phyloP scores from a whole-genome alignment of 1,139 yeast genomes.

The Magnusiomyces sp. region DNA sequence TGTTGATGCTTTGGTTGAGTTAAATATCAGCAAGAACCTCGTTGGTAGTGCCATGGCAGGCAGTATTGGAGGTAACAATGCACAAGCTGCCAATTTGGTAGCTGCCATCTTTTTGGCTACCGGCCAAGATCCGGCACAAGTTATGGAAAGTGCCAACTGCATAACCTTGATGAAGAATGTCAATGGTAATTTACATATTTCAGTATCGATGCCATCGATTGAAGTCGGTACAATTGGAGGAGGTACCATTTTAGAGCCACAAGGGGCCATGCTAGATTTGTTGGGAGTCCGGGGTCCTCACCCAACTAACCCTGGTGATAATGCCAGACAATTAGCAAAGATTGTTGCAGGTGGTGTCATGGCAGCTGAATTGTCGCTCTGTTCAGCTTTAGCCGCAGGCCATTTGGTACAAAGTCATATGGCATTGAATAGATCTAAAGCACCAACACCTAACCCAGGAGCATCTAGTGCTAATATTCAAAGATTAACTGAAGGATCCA shows the following conservation, averaged over 20 bases:
- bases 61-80: slow-evolving; percentile 93
- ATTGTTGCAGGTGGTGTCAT: slow-evolving; percentile 91
- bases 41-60: slow-evolving; percentile 99
- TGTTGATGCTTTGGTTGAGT: slow-evolving; percentile 84
- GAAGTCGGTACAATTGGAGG: slow-evolving; percentile 99
- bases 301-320: slow-evolving; percentile 86
- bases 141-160: slow-evolving; percentile 95
- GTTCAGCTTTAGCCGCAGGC: slow-evolving; percentile 96
- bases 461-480: slow-evolving; percentile 37
- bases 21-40: slow-evolving; percentile 80
- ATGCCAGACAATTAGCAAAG: slow-evolving; percentile 91
- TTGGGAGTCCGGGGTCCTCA: slow-evolving; percentile 96
- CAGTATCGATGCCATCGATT: slow-evolving; percentile 97
- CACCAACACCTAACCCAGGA: slow-evolving; percentile 35
- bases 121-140: slow-evolving; percentile 99
- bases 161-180: slow-evolving; percentile 86
- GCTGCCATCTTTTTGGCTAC: slow-evolving; percentile 91
- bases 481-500: slow-evolving; percentile 60
- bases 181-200: slow-evolving; percentile 74
- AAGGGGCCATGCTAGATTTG: slow-evolving; percentile 90
- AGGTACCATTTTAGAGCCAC: slow-evolving; percentile 96
- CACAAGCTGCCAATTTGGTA: slow-evolving; percentile 93
- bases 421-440: slow-evolving; percentile 81
- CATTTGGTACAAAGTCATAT: slow-evolving; percentile 97
- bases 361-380: slow-evolving; percentile 91